phyloP scores from a whole-genome alignment of 768 basidiomycete species.

The Boletellus emodensis region DNA sequence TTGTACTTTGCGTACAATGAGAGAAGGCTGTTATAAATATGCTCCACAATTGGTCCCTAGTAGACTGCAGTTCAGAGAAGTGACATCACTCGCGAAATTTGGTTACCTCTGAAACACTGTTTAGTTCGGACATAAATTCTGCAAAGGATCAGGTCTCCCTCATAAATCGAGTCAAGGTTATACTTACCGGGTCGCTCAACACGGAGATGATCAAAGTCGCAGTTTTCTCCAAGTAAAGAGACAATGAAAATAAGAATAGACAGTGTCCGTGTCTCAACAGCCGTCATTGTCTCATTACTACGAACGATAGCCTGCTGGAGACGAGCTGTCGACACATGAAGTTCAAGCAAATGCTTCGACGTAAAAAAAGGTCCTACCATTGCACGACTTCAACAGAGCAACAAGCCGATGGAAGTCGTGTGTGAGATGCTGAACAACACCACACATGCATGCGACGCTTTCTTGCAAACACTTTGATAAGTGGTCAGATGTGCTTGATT shows the following conservation, averaged over 20 bases:
- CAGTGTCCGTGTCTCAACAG: conserved; percentile 51
- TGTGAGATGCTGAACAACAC: conserved; percentile 78
- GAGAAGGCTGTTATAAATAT: conserved; percentile 73
- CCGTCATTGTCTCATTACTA: conserved; percentile 35
- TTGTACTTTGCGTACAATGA: conserved; percentile 65
- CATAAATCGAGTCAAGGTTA: too few relatives aligned
- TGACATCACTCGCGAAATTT: background rate
- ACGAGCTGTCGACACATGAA: conserved; percentile 44
- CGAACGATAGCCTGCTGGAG: conserved; percentile 55
- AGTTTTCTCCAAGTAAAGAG: conserved; percentile 82
- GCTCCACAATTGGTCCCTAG: conserved; percentile 73
- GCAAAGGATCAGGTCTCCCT: conserved; percentile 1
- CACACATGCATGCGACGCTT: conserved; percentile 88
- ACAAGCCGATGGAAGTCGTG: conserved; percentile 79
- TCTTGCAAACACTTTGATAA: conserved; percentile 74
- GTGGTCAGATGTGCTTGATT: background rate
- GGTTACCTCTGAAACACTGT: conserved; percentile 52
- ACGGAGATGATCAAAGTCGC: conserved; percentile 78
- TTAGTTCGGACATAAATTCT: conserved; percentile 57
- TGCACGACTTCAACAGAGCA: conserved; percentile 80
- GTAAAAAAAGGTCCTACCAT: conserved; percentile 42
- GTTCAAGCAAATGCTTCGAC: background rate
- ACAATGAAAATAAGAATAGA: conserved; percentile 80
- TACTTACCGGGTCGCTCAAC: conserved; percentile 54
- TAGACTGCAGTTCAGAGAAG: conserved; percentile 1